These are phyloP conservation scores for Arabis hirsuta DNA, from an alignment of 345 rosid species.

Conservation along the genomic window DNA sequence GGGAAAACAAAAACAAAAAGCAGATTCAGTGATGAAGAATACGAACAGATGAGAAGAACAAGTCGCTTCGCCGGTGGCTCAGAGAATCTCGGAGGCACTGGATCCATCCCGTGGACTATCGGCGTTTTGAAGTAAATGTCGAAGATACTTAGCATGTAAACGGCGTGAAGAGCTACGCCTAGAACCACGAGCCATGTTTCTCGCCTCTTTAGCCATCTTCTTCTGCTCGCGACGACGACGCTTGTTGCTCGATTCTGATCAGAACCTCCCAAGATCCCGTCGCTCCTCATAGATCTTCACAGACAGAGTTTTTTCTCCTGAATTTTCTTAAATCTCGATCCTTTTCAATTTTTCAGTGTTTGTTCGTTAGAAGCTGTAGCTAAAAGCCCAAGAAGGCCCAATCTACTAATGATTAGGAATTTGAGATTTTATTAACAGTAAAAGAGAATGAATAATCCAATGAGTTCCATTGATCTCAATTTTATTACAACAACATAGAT, in stretches of 20 bases:
- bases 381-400: conserved; percentile 26
- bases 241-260: conserved; percentile 38
- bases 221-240: conserved; percentile 35
- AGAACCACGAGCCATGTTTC: conserved; percentile 82
- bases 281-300: conserved; percentile 53
- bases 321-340: conserved; percentile 13
- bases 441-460: neutral
- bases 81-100: conserved; percentile 68
- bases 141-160: conserved; percentile 94
- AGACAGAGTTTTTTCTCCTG: neutral
- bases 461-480: conserved; percentile 5
- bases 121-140: conserved; percentile 98
- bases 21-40: conserved; percentile 7
- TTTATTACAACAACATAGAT: conserved; percentile 30
- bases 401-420: neutral
- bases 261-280: conserved; percentile 77
- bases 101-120: conserved; percentile 96
- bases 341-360: neutral
- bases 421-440: neutral
- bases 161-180: conserved; percentile 83
- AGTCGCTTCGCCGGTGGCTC: conserved; percentile 88
- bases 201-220: conserved; percentile 64
- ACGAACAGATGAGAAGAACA: conserved; percentile 76
- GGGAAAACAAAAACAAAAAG: neutral
- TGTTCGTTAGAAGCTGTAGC: neutral